Conservation (phyloP, 1,139 yeast species). For the Williopsis jadinii region DNA sequence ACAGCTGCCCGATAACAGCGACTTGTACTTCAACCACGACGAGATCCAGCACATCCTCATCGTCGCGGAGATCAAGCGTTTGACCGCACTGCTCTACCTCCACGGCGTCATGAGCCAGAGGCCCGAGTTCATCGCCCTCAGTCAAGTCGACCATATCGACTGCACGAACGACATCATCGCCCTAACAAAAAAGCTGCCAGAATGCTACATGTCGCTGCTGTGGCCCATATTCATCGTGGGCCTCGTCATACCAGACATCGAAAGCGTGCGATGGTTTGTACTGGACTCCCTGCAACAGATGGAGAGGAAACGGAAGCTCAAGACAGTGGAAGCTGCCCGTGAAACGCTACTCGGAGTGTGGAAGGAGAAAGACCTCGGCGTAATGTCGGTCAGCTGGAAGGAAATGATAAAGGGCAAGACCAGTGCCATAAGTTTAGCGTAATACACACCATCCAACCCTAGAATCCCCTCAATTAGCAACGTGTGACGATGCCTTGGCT, state of each 20-base stretch:
- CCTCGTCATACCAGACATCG: slow-evolving; percentile 25
- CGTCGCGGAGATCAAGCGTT: slow-evolving; percentile 32
- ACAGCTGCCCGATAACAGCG: slow-evolving; percentile 17
- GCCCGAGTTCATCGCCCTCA: background rate
- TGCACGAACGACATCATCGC: slow-evolving; percentile 21
- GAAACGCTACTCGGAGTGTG: slow-evolving; percentile 30
- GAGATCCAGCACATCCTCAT: slow-evolving; percentile 15
- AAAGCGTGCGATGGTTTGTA: slow-evolving; percentile 31
- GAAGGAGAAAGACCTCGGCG: slow-evolving; percentile 31
- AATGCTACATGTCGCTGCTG: slow-evolving; percentile 28
- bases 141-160: slow-evolving; percentile 9
- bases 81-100: slow-evolving; percentile 29
- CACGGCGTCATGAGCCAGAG: slow-evolving; percentile 27
- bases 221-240: slow-evolving; percentile 36
- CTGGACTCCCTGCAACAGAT: slow-evolving; percentile 26
- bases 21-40: slow-evolving; percentile 12
- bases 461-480: too few relatives aligned
- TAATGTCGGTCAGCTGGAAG: slow-evolving; percentile 26
- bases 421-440: slow-evolving; percentile 32
- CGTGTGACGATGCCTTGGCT: too few relatives aligned
- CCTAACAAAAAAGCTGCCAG: slow-evolving; percentile 23
- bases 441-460: background rate
- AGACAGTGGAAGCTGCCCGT: slow-evolving; percentile 30
- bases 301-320: slow-evolving; percentile 30
- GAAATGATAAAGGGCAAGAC: slow-evolving; percentile 30